Evolutionary conservation across 2,329 filamentous ascomycete species (phyloP), one percentile per base, ranked within the genome.

Genomic region (Talaromyces rugulosus): DNA sequence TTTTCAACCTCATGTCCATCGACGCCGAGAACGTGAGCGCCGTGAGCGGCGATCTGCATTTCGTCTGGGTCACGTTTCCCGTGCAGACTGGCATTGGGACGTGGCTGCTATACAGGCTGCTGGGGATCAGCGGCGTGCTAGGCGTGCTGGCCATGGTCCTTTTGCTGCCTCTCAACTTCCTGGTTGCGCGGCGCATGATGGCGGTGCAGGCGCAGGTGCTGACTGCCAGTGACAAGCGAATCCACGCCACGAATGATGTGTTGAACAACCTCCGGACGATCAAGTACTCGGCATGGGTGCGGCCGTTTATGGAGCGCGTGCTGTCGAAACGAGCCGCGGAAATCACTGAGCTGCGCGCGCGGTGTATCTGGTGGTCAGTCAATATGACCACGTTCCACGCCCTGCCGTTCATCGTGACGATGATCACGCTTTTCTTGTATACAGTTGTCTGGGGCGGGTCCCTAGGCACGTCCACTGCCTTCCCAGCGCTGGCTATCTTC

Each of bases 401-500:
- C 9, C 31, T 53, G 12, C 57, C 57, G 9, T 27, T 59, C n/a
- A 53, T 59, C 16, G 47, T 59, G 28, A 53, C 57, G 1, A 40
- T 59, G n/a, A 28, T 53, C 12, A 53, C 57, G 18, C 52, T 30
- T 28, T 59, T 59, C 11, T 52, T 55, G 4, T 60, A 60, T n/a
- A 55, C 58, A 1, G 14, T 60, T 11, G 27, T 60, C 12, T 47
- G 31, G 47, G 34, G 18, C 1, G 18, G 44, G 9, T 23, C 50
- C 2, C 14, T 60, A n/a, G 40, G n/a, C n/a, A 55, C 58, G n/a
- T 54, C 58, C 5, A 47, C 40, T 23, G 58, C 58, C 5, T 60
- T 60, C 44, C 58, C 58, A 16, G 58, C 58, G 42, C 34, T 60
- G n/a, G 34, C 58, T 4, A 34, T 60, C 12, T 60, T 60, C 16